These are phyloP conservation scores for Ceratocystis smalleyi DNA, from an alignment of 2,329 filamentous ascomycete species.

Conservation along the genomic window DNA sequence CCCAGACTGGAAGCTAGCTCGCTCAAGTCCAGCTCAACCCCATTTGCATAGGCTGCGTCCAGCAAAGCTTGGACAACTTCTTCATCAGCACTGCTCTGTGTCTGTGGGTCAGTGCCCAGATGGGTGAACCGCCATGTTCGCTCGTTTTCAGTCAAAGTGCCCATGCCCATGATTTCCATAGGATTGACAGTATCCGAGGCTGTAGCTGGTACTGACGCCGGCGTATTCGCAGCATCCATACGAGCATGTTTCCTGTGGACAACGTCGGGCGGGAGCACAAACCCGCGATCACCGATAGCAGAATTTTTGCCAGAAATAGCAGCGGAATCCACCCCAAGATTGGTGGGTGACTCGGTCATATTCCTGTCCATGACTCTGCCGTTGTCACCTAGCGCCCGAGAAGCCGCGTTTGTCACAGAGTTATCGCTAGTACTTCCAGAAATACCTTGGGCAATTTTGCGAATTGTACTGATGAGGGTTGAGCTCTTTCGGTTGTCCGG, in stretches of 20 bases:
- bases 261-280: neutral
- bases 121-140: conserved; percentile 2
- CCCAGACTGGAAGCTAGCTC: neutral
- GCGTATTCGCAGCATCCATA: neutral
- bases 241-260: neutral
- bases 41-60: neutral
- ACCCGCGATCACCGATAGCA: conserved; percentile 4
- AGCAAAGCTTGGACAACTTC: neutral
- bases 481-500: conserved; percentile 7
- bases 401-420: neutral
- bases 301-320: neutral
- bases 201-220: neutral
- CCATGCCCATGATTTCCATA: neutral
- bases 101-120: neutral
- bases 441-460: conserved; percentile 8
- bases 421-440: conserved; percentile 6
- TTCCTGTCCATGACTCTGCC: conserved; percentile 9
- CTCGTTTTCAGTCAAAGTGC: conserved; percentile 3
- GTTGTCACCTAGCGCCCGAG: neutral
- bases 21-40: neutral
- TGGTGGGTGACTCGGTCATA: conserved; percentile 17
- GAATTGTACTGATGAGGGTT: conserved; percentile 9
- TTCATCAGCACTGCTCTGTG: neutral
- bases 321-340: conserved; percentile 21
- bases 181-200: conserved; percentile 5